Base-by-base conservation (phyloP, 73 alveolate species). In the Breviolum minutum region DNA sequence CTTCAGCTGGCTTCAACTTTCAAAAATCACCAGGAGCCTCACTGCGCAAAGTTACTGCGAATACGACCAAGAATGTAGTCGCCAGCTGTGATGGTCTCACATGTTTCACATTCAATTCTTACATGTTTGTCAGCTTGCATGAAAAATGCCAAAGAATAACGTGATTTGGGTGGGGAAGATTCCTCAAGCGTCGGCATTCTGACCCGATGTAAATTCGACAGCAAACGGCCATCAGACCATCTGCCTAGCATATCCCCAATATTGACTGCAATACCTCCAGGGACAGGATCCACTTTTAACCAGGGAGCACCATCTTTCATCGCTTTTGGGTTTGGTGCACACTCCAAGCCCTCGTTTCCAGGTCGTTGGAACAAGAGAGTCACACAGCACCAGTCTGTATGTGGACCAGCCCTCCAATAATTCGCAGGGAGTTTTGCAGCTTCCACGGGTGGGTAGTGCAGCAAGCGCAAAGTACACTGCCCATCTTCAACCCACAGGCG, bases 351-450 rank as follows among this genome's bases (percentile, higher is more conserved):
- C 63, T 80, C 93, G 29, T 80, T 80, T 26, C 99, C 99, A 79
- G 98, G 99, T 0, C 62, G 93, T 71, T 94, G 99, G 24, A 94
- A 94, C 88, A 94, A 68, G 11, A 94, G 74, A 16, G 99, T 79
- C 32, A 79, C 60, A 29, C 82, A 82, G 71, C 94, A 79, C 99
- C 99, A 94, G 62, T 94, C 99, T 20, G 99, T 94, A 62, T 94
- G 99, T 0, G 99, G 99, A 26, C 99, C 99, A 26, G 99, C 99
- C 63, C 99, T 30, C 99, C 99, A 94, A 68, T 94, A 80, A 69
- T 94, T 94, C 32, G 93, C 91, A 2, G 99, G 99, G 70, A 79
- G 93, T 63, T 82, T 77, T 54, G 40, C 73, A 63, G 80, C 27
- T 6, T 86, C 26, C 68, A 88, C 70, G 0, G 86, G 86, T 11